These are phyloP conservation scores for Solanum chacoense DNA, from an alignment of 305 asterid species.

Conservation along the genomic window DNA sequence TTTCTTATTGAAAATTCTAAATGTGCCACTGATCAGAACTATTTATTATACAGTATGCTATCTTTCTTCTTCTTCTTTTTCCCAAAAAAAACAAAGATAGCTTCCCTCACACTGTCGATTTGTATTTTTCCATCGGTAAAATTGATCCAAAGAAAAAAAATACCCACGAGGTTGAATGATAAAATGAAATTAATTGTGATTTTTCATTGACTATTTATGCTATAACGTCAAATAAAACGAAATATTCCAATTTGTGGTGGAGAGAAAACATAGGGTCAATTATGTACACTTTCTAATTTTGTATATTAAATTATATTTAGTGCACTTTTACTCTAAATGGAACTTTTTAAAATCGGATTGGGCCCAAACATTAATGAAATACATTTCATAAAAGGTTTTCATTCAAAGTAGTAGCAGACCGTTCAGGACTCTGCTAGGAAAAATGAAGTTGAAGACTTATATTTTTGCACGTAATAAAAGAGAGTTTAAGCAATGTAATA, in stretches of 20 bases:
- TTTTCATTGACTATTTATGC: background rate
- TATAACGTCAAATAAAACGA: background rate
- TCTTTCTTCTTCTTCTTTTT: no score
- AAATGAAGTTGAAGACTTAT: background rate
- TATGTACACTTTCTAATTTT: background rate
- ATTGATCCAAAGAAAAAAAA: background rate
- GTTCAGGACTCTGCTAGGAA: background rate
- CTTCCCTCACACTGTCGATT: background rate
- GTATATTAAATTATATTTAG: background rate
- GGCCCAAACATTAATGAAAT: background rate
- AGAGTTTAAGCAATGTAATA: background rate
- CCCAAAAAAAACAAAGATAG: no score
- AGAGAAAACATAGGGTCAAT: background rate
- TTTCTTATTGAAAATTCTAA: no score
- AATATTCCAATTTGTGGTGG: background rate
- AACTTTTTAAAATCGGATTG: background rate
- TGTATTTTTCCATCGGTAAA: background rate
- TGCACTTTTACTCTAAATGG: background rate
- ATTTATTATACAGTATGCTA: no score
- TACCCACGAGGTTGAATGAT: background rate
- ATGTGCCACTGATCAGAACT: no score
- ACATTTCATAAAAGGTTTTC: background rate
- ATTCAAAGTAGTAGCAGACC: background rate
- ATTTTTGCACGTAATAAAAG: background rate
- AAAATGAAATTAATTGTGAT: background rate